phyloP scores from a whole-genome alignment of 306 rosid species.

The Abrus precatorius region DNA sequence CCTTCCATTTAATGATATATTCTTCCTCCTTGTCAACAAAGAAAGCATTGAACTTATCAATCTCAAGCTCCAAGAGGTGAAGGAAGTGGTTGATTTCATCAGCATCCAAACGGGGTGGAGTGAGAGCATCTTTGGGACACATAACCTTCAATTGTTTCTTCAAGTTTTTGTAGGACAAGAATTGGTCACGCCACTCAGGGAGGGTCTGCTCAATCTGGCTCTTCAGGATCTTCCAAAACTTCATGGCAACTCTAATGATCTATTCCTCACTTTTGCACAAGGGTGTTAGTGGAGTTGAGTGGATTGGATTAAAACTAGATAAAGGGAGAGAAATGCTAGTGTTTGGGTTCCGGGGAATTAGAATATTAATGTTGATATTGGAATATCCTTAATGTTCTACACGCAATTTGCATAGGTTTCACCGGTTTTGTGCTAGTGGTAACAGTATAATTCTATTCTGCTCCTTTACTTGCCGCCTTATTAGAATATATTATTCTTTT shows the following conservation, averaged over 20 bases:
- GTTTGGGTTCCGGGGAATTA: slow-evolving; percentile 1
- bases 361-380: not conserved
- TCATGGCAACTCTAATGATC: slow-evolving; percentile 53
- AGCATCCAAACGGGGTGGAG: slow-evolving; percentile 47
- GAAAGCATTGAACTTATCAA: slow-evolving; percentile 78
- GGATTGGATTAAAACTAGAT: too few relatives aligned
- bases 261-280: too few relatives aligned
- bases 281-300: too few relatives aligned
- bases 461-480: too few relatives aligned
- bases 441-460: too few relatives aligned
- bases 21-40: slow-evolving; percentile 78
- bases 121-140: slow-evolving; percentile 56
- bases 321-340: not conserved
- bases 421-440: too few relatives aligned
- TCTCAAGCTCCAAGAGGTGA: slow-evolving; percentile 67
- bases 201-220: slow-evolving; percentile 76
- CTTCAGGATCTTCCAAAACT: slow-evolving; percentile 83
- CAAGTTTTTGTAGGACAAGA: slow-evolving; percentile 78
- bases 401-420: too few relatives aligned
- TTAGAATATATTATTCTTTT: too few relatives aligned
- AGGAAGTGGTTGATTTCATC: slow-evolving; percentile 57
- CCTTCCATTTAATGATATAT: slow-evolving; percentile 78
- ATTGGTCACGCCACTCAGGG: slow-evolving; percentile 90
- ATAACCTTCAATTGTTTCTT: slow-evolving; percentile 81
- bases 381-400: slow-evolving; percentile 1